Base-by-base conservation (phyloP, 2,329 filamentous ascomycete genomes). In the Aspergillus flavus region DNA sequence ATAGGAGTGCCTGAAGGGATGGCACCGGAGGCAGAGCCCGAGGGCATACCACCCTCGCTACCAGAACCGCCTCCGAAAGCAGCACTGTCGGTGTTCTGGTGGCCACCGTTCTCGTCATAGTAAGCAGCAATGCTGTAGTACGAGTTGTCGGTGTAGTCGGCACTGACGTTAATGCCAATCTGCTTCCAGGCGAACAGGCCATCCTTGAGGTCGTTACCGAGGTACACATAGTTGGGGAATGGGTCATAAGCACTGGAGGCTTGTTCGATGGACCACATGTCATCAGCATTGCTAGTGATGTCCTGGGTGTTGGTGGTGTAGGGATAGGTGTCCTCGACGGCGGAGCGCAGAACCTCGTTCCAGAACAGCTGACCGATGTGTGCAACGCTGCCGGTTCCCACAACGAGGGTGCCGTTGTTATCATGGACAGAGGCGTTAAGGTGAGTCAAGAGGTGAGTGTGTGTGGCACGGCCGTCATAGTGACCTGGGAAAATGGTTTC, bases 321-420 rank as follows among this genome's bases (percentile, higher is more conserved):
- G 1, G 83, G 83, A 12, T 75, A 73, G 1, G 75, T 80, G 4
- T 73, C 73, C 59, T 82, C 80, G 26, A 84, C 81, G 16, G 77
- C 71, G 10, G 71, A 70, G 45, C 82, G 75, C 34, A 84, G 79
- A 56, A 76, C 75, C 59, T 84, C 79, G 63, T 84, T 81, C 70
- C 83, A 80, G 75, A 83, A 84, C 55, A 84, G 73, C 67, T 85
- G 82, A 23, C 83, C 82, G 26, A 83, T 80, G 67, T 85, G 83
- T 2, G 81, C 78, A 48, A 84, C 78, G 56, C 66, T 74, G 52
- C 73, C 72, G 36, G 75, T 79, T 61, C 77, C 80, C 39, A 79
- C 78, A 36, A 76, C 71, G 58, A 83, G 78, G 52, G 82, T 84
- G 64, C 64, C 63, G 34, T 79, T 79, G 73, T 83, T 83, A 46